Percentiles rank a stretch among this genome's conserved stretches.
Conservation (phyloP, 805 yeast species). For the Cyberlindnera bimundalis region DNA sequence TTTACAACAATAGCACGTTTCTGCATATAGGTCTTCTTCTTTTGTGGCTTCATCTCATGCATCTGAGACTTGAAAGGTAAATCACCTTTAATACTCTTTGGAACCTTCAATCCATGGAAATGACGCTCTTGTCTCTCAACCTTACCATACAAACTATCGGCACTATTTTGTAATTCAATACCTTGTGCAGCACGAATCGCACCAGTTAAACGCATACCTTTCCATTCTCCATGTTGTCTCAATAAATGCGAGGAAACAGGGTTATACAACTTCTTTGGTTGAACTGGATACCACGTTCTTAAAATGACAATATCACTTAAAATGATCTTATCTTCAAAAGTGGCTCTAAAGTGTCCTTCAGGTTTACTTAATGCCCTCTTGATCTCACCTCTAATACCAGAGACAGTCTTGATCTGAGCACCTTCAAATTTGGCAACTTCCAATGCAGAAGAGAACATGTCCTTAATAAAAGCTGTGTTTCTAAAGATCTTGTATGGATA, state of each 20-base stretch:
- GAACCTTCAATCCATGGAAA: constrained; percentile 86
- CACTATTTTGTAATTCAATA: constrained; percentile 57
- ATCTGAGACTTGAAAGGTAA: constrained; percentile 93
- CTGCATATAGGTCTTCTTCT: constrained; percentile 72
- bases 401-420: constrained; percentile 92
- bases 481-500: constrained; percentile 90
- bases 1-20: constrained; percentile 93
- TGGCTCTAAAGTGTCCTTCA: constrained; percentile 93
- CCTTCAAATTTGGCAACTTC: constrained; percentile 99
- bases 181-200: constrained; percentile 77
- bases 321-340: constrained; percentile 92
- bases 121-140: constrained; percentile 81
- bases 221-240: constrained; percentile 80
- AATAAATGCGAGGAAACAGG: constrained; percentile 91
- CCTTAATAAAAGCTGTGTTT: constrained; percentile 95
- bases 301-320: constrained; percentile 86
- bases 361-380: constrained; percentile 92
- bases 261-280: constrained; percentile 85
- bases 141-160: constrained; percentile 56
- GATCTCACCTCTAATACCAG: constrained; percentile 97
- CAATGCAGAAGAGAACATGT: constrained; percentile 87
- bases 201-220: constrained; percentile 95
- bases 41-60: constrained; percentile 83
- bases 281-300: constrained; percentile 96
- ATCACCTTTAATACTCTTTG: constrained; percentile 67